phyloP scores from a whole-genome alignment of 257 asterid genomes.

The Fraxinus cuspidata region DNA sequence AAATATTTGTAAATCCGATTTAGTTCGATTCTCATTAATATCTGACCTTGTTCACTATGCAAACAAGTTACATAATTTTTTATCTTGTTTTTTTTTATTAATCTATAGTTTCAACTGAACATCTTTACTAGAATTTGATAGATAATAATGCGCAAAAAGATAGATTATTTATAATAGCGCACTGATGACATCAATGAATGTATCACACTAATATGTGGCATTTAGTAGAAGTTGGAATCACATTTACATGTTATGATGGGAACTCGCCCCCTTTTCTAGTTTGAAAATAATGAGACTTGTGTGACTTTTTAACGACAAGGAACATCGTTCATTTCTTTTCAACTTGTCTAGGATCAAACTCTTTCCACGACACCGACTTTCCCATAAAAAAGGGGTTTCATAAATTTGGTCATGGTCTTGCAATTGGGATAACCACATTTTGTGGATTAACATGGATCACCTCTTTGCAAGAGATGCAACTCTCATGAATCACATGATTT shows the following conservation, averaged over 20 bases:
- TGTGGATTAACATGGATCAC: slow-evolving; percentile 22
- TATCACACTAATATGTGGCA: slow-evolving; percentile 5
- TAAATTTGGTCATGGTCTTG: slow-evolving; percentile 32
- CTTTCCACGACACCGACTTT: not conserved
- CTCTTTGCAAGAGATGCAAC: slow-evolving; percentile 10
- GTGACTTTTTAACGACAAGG: no score
- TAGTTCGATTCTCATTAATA: not conserved
- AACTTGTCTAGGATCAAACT: not conserved
- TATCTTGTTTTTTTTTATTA: no score
- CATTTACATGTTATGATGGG: slow-evolving; percentile 20
- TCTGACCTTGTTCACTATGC: no score
- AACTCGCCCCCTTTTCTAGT: slow-evolving; percentile 4
- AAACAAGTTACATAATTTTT: no score
- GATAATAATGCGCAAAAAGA: not conserved
- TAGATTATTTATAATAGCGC: not conserved
- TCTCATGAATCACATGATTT: slow-evolving; percentile 40
- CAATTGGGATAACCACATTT: slow-evolving; percentile 9
- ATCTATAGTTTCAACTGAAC: not conserved
- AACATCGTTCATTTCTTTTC: no score
- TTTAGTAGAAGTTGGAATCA: slow-evolving; percentile 24
- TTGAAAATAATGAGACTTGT: not conserved
- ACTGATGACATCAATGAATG: not conserved
- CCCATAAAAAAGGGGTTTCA: not conserved
- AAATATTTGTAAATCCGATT: no score
- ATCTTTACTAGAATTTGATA: not conserved